A percentile compares a stretch with the other conserved stretches of the same genome.
These are phyloP conservation scores for Yamadazyma laniorum DNA, from an alignment of 805 yeast genomes.

Conservation along the genomic window DNA sequence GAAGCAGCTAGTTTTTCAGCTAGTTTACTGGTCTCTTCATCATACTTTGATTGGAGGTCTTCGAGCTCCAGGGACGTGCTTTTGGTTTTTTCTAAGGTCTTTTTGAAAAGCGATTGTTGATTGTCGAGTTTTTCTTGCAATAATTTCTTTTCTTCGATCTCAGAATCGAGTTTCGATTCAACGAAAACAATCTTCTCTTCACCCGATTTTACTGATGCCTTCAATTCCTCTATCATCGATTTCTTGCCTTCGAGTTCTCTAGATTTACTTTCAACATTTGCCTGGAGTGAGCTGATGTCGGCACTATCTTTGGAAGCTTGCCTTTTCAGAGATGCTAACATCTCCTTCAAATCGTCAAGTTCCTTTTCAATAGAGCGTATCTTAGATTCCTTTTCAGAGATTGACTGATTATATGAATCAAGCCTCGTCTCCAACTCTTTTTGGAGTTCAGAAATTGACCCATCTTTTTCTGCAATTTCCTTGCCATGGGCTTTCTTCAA, in stretches of 20 bases:
- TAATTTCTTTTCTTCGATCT: not conserved
- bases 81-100: constrained; percentile 3
- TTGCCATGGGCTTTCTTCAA: not conserved
- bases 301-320: not conserved
- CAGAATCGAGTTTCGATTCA: not conserved
- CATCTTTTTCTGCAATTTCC: not conserved
- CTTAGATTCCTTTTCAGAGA: not conserved
- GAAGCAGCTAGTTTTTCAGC: constrained; percentile 18
- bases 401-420: not conserved
- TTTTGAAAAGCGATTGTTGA: not conserved
- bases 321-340: not conserved
- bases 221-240: not conserved
- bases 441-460: not conserved
- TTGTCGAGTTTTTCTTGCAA: constrained; percentile 1
- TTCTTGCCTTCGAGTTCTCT: not conserved
- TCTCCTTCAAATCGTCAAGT: not conserved
- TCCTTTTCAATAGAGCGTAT: too few species aligned
- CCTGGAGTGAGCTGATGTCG: not conserved
- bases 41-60: constrained; percentile 11
- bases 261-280: not conserved
- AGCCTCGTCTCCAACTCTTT: not conserved
- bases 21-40: constrained; percentile 18
- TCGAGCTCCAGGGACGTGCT: not conserved
- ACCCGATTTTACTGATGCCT: not conserved
- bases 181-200: not conserved